These are phyloP conservation scores for Quercus aquifolioides DNA, from an alignment of 306 rosid genomes.

Conservation along the genomic window DNA sequence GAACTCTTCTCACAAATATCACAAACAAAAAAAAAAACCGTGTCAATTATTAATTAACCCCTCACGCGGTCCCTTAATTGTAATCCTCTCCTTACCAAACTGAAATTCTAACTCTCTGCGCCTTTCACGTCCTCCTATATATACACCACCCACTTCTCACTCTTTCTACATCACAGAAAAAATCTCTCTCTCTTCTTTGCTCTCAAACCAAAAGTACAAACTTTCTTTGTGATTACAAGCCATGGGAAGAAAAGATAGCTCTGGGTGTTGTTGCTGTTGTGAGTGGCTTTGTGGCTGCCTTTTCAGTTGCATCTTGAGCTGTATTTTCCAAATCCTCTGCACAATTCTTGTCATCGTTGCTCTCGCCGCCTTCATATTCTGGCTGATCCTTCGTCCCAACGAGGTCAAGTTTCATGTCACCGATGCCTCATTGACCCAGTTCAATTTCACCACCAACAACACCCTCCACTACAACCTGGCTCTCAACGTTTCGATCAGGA, in stretches of 20 bases:
- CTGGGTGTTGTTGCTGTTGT: neutral
- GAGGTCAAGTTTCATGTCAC: conserved; percentile 40
- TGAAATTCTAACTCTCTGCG: neutral
- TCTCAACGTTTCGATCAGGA: conserved; percentile 53
- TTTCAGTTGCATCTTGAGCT: conserved; percentile 19
- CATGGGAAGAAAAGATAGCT: neutral
- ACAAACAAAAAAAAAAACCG: too few species aligned
- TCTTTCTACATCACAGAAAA: neutral
- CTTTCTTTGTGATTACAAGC: neutral
- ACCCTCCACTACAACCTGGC: conserved; percentile 42
- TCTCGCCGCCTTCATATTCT: conserved; percentile 33
- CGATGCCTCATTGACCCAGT: conserved; percentile 48
- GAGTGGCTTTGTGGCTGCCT: conserved; percentile 12
- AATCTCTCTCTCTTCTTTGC: too few species aligned
- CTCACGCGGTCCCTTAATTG: neutral
- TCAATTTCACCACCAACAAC: conserved; percentile 29
- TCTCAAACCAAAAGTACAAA: neutral
- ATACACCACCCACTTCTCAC: neutral
- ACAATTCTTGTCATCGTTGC: conserved; percentile 23
- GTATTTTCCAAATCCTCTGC: conserved; percentile 32
- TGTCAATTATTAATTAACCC: too few species aligned
- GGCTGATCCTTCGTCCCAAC: conserved; percentile 53
- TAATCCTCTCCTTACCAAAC: neutral
- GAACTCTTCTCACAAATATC: too few species aligned
- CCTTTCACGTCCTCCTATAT: neutral